Percentiles rank a stretch among this genome's conserved stretches.
These are phyloP conservation scores for Pseudonectria buxi DNA, from an alignment of 2,329 filamentous ascomycete species.

Conservation along the genomic window DNA sequence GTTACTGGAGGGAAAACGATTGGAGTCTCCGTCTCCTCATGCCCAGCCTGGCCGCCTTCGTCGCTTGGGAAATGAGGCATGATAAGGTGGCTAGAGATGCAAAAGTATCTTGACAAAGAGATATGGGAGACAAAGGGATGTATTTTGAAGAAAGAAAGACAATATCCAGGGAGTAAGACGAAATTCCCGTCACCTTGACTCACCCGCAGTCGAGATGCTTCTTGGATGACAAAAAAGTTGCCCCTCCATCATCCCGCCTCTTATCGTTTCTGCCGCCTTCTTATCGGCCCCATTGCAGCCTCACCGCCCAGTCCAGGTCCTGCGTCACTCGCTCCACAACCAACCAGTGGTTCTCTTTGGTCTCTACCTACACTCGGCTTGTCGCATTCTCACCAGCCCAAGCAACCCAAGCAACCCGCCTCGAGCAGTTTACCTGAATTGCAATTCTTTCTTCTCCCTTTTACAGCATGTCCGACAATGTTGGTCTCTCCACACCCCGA, in stretches of 20 bases:
- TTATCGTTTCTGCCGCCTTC: constrained; percentile 4
- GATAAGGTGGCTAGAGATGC: not conserved
- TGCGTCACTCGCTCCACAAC: constrained; percentile 7
- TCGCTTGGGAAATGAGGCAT: constrained; percentile 31
- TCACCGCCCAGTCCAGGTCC: constrained; percentile 17
- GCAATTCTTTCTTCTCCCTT: not conserved
- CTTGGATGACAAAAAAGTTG: constrained; percentile 4
- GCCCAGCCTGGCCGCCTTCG: constrained; percentile 4
- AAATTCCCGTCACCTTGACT: constrained; percentile 5
- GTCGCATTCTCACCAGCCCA: not conserved
- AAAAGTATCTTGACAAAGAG: not conserved
- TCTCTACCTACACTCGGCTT: not conserved
- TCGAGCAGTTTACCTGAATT: no score
- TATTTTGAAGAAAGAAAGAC: not conserved
- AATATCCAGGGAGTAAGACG: not conserved
- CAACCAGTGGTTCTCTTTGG: not conserved
- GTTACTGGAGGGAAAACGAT: constrained; percentile 77
- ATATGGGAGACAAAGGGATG: not conserved
- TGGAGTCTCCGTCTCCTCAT: constrained; percentile 13
- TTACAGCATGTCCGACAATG: constrained; percentile 86
- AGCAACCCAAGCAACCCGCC: not conserved
- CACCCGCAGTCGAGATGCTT: constrained; percentile 7
- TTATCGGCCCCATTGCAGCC: not conserved
- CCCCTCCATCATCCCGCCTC: constrained; percentile 21
- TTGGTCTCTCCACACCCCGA: constrained; percentile 88